phyloP scores from a whole-genome alignment of 1,284 basidiomycete genomes.

The Ustilago vetiveriae region DNA sequence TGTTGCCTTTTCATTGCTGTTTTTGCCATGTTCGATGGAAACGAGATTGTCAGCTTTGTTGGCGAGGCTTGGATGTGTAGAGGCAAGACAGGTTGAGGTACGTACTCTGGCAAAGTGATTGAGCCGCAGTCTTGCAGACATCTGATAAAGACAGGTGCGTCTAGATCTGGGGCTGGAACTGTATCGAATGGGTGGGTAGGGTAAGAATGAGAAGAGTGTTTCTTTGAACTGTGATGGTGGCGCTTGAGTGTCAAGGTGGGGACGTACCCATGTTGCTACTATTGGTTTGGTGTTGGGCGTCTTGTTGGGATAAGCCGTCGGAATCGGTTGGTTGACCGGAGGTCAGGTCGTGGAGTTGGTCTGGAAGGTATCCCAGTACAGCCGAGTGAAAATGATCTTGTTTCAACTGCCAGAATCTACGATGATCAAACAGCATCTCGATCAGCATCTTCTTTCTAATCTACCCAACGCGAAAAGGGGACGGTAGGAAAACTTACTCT shows the following conservation, averaged over 20 bases:
- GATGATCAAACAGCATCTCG: neutral
- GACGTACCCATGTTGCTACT: slow-evolving; percentile 55
- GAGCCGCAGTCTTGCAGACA: slow-evolving; percentile 59
- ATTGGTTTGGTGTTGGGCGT: slow-evolving; percentile 8
- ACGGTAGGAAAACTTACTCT: slow-evolving; percentile 40
- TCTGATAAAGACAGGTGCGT: slow-evolving; percentile 62
- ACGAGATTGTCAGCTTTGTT: too few relatives aligned
- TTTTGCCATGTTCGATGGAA: too few relatives aligned
- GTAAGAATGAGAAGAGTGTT: neutral
- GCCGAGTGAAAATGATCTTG: slow-evolving; percentile 42
- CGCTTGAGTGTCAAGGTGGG: too few relatives aligned
- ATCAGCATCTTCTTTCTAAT: neutral
- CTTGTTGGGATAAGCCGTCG: slow-evolving; percentile 9
- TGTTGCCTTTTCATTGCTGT: slow-evolving; percentile 47
- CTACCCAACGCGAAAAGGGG: too few relatives aligned
- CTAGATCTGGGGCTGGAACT: slow-evolving; percentile 56
- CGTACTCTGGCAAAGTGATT: slow-evolving; percentile 52
- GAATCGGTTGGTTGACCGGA: slow-evolving; percentile 21
- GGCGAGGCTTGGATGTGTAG: neutral
- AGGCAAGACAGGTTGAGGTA: neutral
- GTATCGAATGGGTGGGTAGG: neutral
- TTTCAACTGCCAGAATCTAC: slow-evolving; percentile 52
- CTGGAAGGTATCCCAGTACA: slow-evolving; percentile 55
- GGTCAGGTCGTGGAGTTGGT: slow-evolving; percentile 46
- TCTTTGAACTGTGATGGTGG: too few relatives aligned